Percentiles rank a stretch among this genome's conserved stretches.
Conservation (phyloP, 108 stramenopile species). For the Parmales sp. region DNA sequence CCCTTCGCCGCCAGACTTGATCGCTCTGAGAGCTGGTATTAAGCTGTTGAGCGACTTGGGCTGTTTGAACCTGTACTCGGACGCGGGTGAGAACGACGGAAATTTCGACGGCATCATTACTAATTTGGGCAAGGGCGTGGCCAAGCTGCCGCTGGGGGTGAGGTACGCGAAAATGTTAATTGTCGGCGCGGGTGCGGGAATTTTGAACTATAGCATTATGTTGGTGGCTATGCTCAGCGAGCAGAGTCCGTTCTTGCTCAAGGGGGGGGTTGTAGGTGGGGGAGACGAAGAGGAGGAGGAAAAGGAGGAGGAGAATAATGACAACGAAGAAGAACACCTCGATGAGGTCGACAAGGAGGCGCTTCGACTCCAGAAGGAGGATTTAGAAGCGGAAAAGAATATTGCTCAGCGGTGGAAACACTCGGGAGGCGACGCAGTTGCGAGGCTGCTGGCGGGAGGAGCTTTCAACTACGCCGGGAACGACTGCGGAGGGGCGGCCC, state of each 20-base stretch:
- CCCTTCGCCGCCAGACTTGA: conserved; percentile 56
- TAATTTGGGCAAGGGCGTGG: conserved; percentile 55
- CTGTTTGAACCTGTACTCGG: conserved; percentile 43
- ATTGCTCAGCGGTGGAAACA: conserved; percentile 55
- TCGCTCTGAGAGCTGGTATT: conserved; percentile 57
- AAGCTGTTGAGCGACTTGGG: conserved; percentile 64
- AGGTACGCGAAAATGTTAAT: conserved; percentile 77
- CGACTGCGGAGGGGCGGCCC: conserved; percentile 59
- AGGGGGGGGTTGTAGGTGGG: not conserved
- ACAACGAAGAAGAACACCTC: conserved; percentile 4
- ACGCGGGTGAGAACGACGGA: conserved; percentile 41
- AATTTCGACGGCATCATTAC: conserved; percentile 63
- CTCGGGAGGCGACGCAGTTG: conserved; percentile 61
- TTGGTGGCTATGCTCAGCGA: conserved; percentile 67
- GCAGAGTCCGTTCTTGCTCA: conserved; percentile 44
- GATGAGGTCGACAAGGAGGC: conserved; percentile 23
- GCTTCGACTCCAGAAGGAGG: conserved; percentile 26
- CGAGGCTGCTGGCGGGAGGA: conserved; percentile 63
- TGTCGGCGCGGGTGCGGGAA: conserved; percentile 68
- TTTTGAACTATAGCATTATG: conserved; percentile 69
- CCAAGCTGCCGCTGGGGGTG: conserved; percentile 72
- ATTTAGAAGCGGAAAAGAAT: conserved; percentile 20
- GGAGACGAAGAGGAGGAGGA: conserved; percentile 14
- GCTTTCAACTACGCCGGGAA: conserved; percentile 71
- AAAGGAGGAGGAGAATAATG: conserved; percentile 22